Conservation (phyloP, 306 rosid genomes). For the Herpetospermum pedunculosum region DNA sequence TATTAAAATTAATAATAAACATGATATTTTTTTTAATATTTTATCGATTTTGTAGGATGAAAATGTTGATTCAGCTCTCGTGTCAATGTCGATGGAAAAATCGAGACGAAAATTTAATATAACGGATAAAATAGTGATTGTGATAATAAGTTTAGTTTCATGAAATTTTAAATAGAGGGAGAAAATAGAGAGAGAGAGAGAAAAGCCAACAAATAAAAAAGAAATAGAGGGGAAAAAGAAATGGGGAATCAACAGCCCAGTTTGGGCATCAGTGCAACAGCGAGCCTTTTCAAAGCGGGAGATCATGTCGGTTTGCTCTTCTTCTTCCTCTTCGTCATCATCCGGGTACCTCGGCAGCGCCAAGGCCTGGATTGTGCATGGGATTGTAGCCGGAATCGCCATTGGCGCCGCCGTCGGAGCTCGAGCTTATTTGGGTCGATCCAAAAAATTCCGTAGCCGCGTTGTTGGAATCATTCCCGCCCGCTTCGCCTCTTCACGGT, state of each 20-base stretch:
- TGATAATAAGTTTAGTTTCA: no score
- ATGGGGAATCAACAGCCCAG: neutral
- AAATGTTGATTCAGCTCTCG: no score
- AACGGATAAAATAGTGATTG: no score
- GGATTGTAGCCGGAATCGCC: slow-evolving; percentile 58
- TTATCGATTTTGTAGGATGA: no score
- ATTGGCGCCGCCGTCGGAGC: slow-evolving; percentile 70
- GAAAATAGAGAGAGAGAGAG: no score
- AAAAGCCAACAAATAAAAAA: no score
- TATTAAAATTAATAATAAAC: no score
- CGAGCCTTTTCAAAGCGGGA: neutral
- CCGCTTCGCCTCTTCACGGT: slow-evolving; percentile 77
- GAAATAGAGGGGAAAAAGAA: neutral
- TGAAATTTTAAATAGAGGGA: no score
- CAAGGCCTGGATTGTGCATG: slow-evolving; percentile 62
- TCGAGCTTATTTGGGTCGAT: slow-evolving; percentile 37
- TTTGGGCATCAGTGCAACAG: neutral
- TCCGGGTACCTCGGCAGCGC: slow-evolving; percentile 36
- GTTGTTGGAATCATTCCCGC: slow-evolving; percentile 92
- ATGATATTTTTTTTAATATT: no score
- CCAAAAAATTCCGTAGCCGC: slow-evolving; percentile 62
- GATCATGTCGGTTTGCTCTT: slow-evolving; percentile 14
- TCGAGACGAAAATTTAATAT: no score
- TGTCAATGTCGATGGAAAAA: no score
- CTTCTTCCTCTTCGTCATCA: slow-evolving; percentile 27